phyloP scores from a whole-genome alignment of 805 yeast species.

The Komagataella mondaviorum region DNA sequence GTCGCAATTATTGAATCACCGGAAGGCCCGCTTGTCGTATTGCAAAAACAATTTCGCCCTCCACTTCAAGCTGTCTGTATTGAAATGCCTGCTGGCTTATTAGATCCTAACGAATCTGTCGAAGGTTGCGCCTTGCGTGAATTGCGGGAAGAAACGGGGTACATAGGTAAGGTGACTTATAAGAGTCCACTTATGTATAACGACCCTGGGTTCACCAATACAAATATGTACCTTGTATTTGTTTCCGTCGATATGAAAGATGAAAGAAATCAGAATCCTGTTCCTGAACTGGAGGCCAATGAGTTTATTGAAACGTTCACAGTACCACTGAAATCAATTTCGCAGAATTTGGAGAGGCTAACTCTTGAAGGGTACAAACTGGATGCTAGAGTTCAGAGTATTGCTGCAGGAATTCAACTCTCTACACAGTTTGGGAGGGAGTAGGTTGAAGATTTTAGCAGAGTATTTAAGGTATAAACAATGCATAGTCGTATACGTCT shows the following conservation, averaged over 20 bases:
- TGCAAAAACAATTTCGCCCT: conserved; percentile 88
- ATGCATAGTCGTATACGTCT: neutral
- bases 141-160: conserved; percentile 87
- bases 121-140: conserved; percentile 81
- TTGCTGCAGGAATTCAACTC: conserved; percentile 67
- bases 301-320: conserved; percentile 88
- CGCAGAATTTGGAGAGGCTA: conserved; percentile 36
- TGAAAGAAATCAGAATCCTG: conserved; percentile 54
- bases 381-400: conserved; percentile 80
- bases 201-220: conserved; percentile 72
- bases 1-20: conserved; percentile 52
- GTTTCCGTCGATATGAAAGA: conserved; percentile 63
- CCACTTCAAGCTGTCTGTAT: conserved; percentile 82
- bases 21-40: conserved; percentile 33
- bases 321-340: conserved; percentile 48
- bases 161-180: conserved; percentile 44
- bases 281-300: conserved; percentile 70
- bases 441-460: neutral
- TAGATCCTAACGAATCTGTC: conserved; percentile 71
- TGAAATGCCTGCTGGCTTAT: conserved; percentile 91
- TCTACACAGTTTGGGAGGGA: conserved; percentile 19
- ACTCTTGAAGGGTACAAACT: conserved; percentile 56
- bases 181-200: conserved; percentile 21
- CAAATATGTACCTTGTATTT: conserved; percentile 69
- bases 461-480: neutral